Base-by-base conservation (phyloP, 2,329 filamentous ascomycete genomes). In the Aspergillus eucalypticola region DNA sequence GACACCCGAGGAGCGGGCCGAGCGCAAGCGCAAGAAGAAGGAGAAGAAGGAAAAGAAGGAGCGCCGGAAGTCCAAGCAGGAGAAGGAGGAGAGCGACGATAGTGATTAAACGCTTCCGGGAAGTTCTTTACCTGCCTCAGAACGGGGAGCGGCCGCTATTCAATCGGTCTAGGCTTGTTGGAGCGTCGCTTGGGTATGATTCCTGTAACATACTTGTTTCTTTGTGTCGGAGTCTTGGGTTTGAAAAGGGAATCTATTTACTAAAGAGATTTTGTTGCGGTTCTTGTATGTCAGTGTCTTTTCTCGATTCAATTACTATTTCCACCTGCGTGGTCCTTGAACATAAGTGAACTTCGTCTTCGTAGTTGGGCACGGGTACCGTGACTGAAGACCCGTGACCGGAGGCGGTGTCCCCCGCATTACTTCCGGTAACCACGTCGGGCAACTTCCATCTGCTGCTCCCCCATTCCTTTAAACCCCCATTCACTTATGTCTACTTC, bases 11-110 rank as follows among this genome's bases (percentile, higher is more conserved):
- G 79, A 79, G 73, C 76, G 71, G 61, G 78, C 76, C 46, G 81
- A 82, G 69, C 76, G 80, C 56, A 83, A 83, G 73, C 71, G 74
- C 60, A 79, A 78, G 74, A 82, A 83, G 75, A 83, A 82, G 73
- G 80, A 82, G 67, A 82, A 82, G 73, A 82, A 83, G 69, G 81
- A 82, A 62, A 82, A 81, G 74, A 81, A 82, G 68, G 84, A 87
- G 78, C 88, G 89, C 80, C 92, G 92, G 84, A 95, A 91, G 83
- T 86, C 88, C 70, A 90, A 91, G 81, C 88, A 92, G 84, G 89
- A 91, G 75, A 88, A 91, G 38, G 89, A 89, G 71, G 88, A 92
- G 80, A 89, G 87, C 61, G 75, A 77, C 62, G 78, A 81, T 67
- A 80, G 76, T 71, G 76, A 80, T 61, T 75, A 74, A 67, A 66